Evolutionary conservation across 2,329 filamentous ascomycete species (phyloP), one percentile per base, ranked within the genome.

Genomic region (Aphanoascus verrucosus): DNA sequence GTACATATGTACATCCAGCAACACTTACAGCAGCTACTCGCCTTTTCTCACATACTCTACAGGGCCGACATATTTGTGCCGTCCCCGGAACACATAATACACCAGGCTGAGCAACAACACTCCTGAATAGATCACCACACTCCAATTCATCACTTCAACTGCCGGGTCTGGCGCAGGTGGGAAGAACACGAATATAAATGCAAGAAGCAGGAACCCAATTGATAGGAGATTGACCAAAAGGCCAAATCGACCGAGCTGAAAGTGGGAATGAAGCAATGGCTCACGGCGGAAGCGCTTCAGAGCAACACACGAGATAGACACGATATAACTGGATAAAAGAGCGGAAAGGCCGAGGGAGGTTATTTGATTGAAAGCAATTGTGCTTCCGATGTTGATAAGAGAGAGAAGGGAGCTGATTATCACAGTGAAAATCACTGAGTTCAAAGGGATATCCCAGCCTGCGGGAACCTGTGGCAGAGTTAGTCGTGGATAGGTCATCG

Each of bases 381-480:
- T 62, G 15, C 72, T 75, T 42, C 74, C 75, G 50, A 79, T 71
- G 58, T 77, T 77, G 66, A 79, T 76, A 20, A 78, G 64, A 0
- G 72, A 70, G 35, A 79, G 69, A 3, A 77, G 66, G 2, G 67
- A 64, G 17, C 71, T 70, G 35, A 72, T 65, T 7, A 15, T 68
- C 58, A 9, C 73, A 69, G 5, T 74, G 72, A 75, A 64, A 53
- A 74, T 60, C 52, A 78, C 72, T 1, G 74, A 68, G 49, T 76
- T 71, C 5, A 77, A 67, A 3, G 75, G 75, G 52, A 75, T 69
- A 44, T 72, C 65, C 62, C 63, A 68, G 31, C 61, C 60, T 4
- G 64, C 64, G 19, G 62, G 65, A 52, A 71, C 67, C 53, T 55
- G 28, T n/a, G 9, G 4, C 14, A 28, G 15, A 2, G 20, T 34